Conservation (phyloP, 371 early-diverging fungal species). For the Amoeboaphelidium protococcarum region DNA sequence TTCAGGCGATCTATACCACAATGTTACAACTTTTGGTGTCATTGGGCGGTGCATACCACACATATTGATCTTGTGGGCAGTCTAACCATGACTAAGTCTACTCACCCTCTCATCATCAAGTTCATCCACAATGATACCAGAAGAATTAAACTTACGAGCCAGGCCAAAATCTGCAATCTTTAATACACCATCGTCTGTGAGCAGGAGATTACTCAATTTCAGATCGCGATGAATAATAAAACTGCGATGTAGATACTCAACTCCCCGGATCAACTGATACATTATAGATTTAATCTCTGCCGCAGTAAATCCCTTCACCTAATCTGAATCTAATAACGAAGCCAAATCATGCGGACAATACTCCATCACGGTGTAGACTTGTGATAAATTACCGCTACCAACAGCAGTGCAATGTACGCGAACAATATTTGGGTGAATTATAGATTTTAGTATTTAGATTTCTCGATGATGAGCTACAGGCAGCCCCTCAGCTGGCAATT, state of each 20-base stretch:
- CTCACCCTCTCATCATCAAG: too few species aligned
- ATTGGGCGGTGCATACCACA: constrained; percentile 30
- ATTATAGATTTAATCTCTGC: constrained; percentile 78
- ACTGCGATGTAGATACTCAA: constrained; percentile 65
- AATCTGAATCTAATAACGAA: constrained; percentile 57
- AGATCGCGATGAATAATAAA: constrained; percentile 94
- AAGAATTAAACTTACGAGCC: constrained; percentile 44
- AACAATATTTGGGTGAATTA: constrained; percentile 80
- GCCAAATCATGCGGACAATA: constrained; percentile 85
- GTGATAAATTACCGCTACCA: constrained; percentile 5
- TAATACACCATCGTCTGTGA: constrained; percentile 55
- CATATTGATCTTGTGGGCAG: too few species aligned
- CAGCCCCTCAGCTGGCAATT: constrained; percentile 11
- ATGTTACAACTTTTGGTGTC: constrained; percentile 81
- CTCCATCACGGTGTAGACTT: constrained; percentile 91
- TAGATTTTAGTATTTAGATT: constrained; percentile 55
- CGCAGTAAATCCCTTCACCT: constrained; percentile 34
- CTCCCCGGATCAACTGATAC: constrained; percentile 57
- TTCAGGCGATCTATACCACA: constrained; percentile 90
- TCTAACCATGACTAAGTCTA: too few species aligned
- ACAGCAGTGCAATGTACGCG: constrained; percentile 76
- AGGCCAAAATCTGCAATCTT: constrained; percentile 69
- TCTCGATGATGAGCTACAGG: constrained; percentile 78
- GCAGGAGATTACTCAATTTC: constrained; percentile 80
- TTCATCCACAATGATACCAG: constrained; percentile 8